A percentile compares a stretch with the other conserved stretches of the same genome.
phyloP scores from a whole-genome alignment of 345 rosid genomes.

The Euclidium syriacum region DNA sequence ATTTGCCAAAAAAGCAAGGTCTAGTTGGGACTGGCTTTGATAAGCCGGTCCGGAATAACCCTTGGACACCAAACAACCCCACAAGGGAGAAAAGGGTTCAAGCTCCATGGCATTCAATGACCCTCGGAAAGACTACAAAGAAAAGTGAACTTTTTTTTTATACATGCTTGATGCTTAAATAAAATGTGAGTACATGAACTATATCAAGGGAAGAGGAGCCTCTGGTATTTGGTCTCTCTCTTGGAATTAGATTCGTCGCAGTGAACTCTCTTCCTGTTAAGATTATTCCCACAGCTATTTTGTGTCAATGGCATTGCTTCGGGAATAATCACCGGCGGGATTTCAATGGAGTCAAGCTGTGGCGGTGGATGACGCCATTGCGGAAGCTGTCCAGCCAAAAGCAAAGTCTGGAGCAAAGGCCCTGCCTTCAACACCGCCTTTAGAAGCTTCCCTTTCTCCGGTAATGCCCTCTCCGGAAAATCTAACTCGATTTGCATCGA shows the following conservation, averaged over 20 bases:
- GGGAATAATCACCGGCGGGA: conserved; percentile 83
- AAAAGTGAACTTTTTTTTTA: background rate
- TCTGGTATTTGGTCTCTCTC: conserved; percentile 53
- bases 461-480: conserved; percentile 37
- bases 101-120: conserved; percentile 8
- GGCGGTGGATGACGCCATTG: conserved; percentile 99
- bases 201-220: conserved; percentile 56
- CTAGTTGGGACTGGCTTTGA: no score
- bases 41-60: no score
- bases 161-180: conserved; percentile 10
- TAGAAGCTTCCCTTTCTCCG: conserved; percentile 83
- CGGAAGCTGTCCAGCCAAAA: conserved; percentile 89
- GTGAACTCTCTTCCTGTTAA: conserved; percentile 57
- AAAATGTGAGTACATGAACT: no score
- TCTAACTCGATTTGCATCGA: conserved; percentile 10
- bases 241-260: conserved; percentile 45
- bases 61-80: background rate
- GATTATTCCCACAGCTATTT: conserved; percentile 42
- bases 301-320: conserved; percentile 36
- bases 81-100: background rate
- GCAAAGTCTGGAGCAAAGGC: conserved; percentile 83
- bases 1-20: no score
- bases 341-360: conserved; percentile 75
- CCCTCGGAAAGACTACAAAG: background rate
- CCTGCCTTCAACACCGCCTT: conserved; percentile 97